These are phyloP conservation scores for Tinospora cordifolia DNA, from an alignment of 164 flowering plant species.

Conservation along the genomic window DNA sequence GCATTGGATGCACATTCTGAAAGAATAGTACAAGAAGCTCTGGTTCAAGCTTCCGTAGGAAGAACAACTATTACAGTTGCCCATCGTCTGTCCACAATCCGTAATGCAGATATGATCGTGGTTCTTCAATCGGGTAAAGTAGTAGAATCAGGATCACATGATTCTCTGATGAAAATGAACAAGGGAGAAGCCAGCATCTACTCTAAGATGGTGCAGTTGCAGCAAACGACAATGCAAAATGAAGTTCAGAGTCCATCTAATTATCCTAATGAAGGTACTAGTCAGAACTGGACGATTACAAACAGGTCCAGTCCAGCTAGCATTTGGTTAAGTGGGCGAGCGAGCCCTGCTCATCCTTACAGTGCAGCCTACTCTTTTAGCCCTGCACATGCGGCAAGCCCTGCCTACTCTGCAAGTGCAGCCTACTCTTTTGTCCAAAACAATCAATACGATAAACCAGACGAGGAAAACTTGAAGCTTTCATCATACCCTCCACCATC, in stretches of 20 bases:
- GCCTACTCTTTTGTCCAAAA: conserved; percentile 15
- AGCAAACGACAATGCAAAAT: conserved; percentile 17
- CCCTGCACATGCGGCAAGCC: conserved; percentile 22
- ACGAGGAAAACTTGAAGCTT: not conserved
- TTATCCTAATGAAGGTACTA: conserved; percentile 1
- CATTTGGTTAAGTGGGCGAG: conserved; percentile 13
- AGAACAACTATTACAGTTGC: conserved; percentile 27
- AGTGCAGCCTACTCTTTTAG: conserved; percentile 15
- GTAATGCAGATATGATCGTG: conserved; percentile 17
- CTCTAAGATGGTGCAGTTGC: conserved; percentile 19
- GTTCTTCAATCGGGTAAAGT: conserved; percentile 22
- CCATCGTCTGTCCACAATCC: conserved; percentile 27
- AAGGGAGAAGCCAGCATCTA: conserved; percentile 21
- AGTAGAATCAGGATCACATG: conserved; percentile 21
- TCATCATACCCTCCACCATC: conserved; percentile 16
- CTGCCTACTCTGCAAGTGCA: conserved; percentile 16
- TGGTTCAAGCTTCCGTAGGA: conserved; percentile 20
- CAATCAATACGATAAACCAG: conserved; percentile 5
- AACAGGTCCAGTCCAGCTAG: conserved; percentile 8
- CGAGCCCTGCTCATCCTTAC: conserved; percentile 22
- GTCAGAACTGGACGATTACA: conserved; percentile 3
- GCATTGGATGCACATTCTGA: conserved; percentile 28
- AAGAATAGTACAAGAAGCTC: conserved; percentile 22
- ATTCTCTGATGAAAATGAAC: conserved; percentile 14
- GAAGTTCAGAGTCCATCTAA: conserved; percentile 7